These are phyloP conservation scores for Candida argentea DNA, from an alignment of 805 yeast species.

Conservation along the genomic window DNA sequence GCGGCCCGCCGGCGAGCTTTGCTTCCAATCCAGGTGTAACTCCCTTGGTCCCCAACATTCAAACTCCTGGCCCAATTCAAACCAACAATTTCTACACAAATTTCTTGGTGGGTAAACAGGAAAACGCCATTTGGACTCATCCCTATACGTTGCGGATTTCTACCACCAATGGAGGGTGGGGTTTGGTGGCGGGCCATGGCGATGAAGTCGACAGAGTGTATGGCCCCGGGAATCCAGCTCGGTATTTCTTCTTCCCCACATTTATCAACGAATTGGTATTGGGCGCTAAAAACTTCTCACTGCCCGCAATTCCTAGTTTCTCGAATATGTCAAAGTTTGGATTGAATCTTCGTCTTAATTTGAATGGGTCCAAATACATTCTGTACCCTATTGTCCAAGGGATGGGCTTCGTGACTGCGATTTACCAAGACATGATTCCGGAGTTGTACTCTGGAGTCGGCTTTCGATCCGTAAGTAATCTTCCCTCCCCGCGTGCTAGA, in stretches of 20 bases:
- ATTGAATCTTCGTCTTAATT: neutral
- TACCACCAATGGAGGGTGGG: no score
- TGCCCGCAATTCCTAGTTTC: neutral
- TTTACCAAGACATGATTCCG: constrained; percentile 44
- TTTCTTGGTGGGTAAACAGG: constrained; percentile 6
- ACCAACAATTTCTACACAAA: constrained; percentile 11
- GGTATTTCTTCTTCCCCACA: constrained; percentile 4
- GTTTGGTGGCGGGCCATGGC: constrained; percentile 3
- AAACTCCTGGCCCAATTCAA: constrained; percentile 1
- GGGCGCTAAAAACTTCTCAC: neutral
- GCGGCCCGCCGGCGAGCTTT: neutral
- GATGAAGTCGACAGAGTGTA: constrained; percentile 5
- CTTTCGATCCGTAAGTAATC: constrained; percentile 19
- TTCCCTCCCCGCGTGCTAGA: constrained; percentile 8
- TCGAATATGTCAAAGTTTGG: neutral
- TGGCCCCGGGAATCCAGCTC: constrained; percentile 1
- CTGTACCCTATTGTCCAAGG: constrained; percentile 42
- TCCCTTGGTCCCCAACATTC: neutral
- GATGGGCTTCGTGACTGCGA: constrained; percentile 46
- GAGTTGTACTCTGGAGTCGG: constrained; percentile 2
- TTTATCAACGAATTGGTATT: neutral
- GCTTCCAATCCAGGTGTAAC: neutral
- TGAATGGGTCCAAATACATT: neutral
- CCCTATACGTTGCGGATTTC: constrained; percentile 8
- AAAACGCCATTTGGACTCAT: constrained; percentile 4